phyloP scores from a whole-genome alignment of 352 stramenopile species.

The Globisporangium nagaii region DNA sequence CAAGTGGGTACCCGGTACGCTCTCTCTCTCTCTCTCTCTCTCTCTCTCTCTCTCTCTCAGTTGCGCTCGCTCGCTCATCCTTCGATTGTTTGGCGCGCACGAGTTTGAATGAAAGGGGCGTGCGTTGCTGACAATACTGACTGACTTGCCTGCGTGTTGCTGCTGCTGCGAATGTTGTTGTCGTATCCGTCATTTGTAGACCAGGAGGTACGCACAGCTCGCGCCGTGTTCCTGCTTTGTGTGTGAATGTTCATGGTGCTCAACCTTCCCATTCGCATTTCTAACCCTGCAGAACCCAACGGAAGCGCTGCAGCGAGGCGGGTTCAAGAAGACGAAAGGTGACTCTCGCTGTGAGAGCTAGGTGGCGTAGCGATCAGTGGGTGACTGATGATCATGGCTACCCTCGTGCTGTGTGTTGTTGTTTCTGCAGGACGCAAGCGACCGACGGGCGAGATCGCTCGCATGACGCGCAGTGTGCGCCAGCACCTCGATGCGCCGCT shows the following conservation, averaged over 20 bases:
- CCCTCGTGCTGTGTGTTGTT: not conserved
- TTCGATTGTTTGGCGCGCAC: too few relatives aligned
- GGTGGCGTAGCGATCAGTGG: too few relatives aligned
- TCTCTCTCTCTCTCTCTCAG: not conserved
- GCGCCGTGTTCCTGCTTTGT: not conserved
- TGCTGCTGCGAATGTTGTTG: not conserved
- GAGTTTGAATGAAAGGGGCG: not conserved
- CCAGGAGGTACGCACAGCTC: slow-evolving; percentile 30
- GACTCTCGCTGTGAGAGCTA: too few relatives aligned
- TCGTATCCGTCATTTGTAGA: slow-evolving; percentile 17
- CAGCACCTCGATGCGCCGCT: slow-evolving; percentile 71
- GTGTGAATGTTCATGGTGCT: not conserved
- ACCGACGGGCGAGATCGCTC: slow-evolving; percentile 40
- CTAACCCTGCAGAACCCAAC: slow-evolving; percentile 61
- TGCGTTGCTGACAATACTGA: not conserved
- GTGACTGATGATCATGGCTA: too few relatives aligned
- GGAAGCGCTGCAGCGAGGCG: slow-evolving; percentile 53
- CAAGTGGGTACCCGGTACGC: slow-evolving; percentile 69
- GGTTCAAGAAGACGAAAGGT: slow-evolving; percentile 75
- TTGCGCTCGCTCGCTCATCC: too few relatives aligned
- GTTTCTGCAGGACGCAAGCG: slow-evolving; percentile 48
- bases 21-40: not conserved
- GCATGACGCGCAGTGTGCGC: slow-evolving; percentile 75
- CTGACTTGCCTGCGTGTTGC: not conserved
- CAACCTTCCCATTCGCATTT: too few relatives aligned